Conservation (phyloP, 1,284 basidiomycete genomes). For the Sporisorium iseilematis-ciliati region DNA sequence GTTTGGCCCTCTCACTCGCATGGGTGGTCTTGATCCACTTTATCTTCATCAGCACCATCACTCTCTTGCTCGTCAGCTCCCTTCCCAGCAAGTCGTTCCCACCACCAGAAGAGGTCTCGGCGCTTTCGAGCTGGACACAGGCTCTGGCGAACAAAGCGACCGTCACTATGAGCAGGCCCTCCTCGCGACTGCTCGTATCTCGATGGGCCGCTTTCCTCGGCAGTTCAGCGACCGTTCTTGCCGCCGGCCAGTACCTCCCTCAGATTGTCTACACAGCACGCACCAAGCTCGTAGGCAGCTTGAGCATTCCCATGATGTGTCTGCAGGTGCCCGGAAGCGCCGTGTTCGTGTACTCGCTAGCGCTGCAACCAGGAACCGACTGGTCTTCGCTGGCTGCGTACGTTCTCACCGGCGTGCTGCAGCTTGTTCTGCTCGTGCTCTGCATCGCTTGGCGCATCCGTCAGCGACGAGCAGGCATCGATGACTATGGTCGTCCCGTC, state of each 20-base stretch:
- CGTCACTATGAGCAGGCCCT: conserved; percentile 34
- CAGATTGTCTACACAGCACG: conserved; percentile 85
- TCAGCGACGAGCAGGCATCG: conserved; percentile 81
- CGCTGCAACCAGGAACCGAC: conserved; percentile 62
- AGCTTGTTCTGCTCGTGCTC: conserved; percentile 79
- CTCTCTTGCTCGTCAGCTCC: conserved; percentile 34
- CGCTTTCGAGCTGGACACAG: conserved; percentile 19
- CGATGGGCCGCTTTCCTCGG: conserved; percentile 88
- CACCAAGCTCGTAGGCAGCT: conserved; percentile 85
- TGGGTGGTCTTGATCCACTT: conserved; percentile 81
- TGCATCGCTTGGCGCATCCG: conserved; percentile 70
- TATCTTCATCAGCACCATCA: conserved; percentile 36
- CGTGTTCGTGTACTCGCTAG: conserved; percentile 82
- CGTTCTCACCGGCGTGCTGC: conserved; percentile 86
- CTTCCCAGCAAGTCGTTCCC: conserved; percentile 38
- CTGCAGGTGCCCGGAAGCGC: conserved; percentile 93
- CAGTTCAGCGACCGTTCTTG: conserved; percentile 81
- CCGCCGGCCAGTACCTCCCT: conserved; percentile 86
- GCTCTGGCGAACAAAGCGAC: conserved; percentile 16
- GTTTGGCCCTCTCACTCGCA: conserved; percentile 79
- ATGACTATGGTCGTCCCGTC: conserved; percentile 89
- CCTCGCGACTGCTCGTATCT: conserved; percentile 57
- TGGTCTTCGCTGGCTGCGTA: conserved; percentile 73
- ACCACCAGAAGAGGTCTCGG: conserved; percentile 41
- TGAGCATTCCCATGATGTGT: conserved; percentile 93